Conservation (phyloP, 768 basidiomycete species). For the Termitomyces sp. region DNA sequence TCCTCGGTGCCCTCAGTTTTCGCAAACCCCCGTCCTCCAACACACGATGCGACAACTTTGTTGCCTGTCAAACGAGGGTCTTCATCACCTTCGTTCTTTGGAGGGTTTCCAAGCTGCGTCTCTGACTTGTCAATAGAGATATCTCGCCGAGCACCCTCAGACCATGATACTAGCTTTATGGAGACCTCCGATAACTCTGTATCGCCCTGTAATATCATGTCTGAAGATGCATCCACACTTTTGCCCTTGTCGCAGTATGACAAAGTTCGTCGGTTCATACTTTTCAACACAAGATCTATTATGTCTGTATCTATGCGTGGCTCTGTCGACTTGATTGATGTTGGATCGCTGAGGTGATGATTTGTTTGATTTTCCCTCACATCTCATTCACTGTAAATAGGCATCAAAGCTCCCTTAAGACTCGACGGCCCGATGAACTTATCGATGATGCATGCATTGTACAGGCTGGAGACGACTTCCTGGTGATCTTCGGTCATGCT, state of each 20-base stretch:
- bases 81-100: background rate
- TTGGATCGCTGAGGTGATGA: constrained; percentile 21
- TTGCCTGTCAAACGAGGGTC: background rate
- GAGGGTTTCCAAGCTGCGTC: background rate
- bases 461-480: constrained; percentile 19
- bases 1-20: background rate
- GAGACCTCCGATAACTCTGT: background rate
- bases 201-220: background rate
- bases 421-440: constrained; percentile 25
- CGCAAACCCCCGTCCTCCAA: background rate
- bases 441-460: constrained; percentile 46
- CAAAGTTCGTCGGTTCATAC: constrained; percentile 38
- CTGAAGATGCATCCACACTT: constrained; percentile 17
- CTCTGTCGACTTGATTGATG: constrained; percentile 29
- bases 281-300: constrained; percentile 12
- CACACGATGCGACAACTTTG: background rate
- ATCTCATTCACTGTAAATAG: constrained; percentile 14
- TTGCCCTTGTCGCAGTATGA: constrained; percentile 28
- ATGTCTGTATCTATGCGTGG: constrained; percentile 40
- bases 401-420: constrained; percentile 17
- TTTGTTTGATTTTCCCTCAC: background rate
- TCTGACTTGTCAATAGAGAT: background rate
- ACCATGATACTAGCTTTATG: background rate
- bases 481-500: constrained; percentile 37
- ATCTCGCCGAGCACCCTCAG: background rate